Conservation (phyloP, 306 rosid genomes). For the Carpinus fangiana region DNA sequence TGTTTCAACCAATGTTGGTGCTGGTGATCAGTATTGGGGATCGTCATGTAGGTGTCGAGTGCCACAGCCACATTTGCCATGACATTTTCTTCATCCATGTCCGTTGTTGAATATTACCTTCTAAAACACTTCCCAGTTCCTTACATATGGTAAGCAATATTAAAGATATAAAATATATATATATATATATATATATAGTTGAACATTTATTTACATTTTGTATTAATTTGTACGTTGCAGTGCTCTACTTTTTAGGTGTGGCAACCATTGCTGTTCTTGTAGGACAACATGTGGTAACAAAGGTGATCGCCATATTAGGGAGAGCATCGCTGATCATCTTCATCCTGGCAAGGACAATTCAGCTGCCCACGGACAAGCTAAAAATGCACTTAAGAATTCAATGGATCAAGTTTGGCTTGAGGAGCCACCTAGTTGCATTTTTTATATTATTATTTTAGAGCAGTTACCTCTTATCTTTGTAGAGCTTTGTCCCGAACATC, state of each 20-base stretch:
- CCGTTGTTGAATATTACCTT: conserved; percentile 87
- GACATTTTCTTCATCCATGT: conserved; percentile 96
- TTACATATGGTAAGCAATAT: conserved; percentile 47
- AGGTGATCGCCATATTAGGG: conserved; percentile 54
- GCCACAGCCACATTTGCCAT: conserved; percentile 96
- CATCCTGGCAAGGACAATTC: conserved; percentile 65
- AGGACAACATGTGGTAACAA: conserved; percentile 82
- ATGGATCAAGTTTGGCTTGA: no score
- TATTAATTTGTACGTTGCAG: conserved; percentile 36
- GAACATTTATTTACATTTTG: background rate
- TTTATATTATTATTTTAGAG: no score
- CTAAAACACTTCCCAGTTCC: conserved; percentile 91
- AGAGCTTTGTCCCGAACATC: no score
- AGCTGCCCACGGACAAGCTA: no score
- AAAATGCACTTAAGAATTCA: no score
- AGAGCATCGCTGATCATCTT: conserved; percentile 90
- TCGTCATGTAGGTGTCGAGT: conserved; percentile 65
- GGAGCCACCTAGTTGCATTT: no score
- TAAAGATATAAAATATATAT: background rate
- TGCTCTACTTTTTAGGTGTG: conserved; percentile 62
- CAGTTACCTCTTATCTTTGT: no score
- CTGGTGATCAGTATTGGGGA: conserved; percentile 71
- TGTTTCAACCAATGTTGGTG: conserved; percentile 50
- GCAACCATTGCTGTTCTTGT: conserved; percentile 68
- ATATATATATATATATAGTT: no score